Conservation (phyloP, 2,329 filamentous ascomycete genomes). For the Colletotrichum camelliae region DNA sequence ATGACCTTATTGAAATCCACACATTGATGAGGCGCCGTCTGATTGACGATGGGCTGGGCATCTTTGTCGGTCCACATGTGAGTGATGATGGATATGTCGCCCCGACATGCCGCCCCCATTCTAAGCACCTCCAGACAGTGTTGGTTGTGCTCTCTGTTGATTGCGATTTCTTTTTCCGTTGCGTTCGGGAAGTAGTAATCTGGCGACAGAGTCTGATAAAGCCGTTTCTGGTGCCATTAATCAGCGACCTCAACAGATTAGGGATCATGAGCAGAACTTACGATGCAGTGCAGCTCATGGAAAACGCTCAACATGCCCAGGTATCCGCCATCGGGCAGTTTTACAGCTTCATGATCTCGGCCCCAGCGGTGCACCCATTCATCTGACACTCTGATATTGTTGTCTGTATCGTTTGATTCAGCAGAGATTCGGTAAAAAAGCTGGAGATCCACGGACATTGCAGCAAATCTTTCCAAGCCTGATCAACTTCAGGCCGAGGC, state of each 20-base stretch:
- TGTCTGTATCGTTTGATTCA: not conserved
- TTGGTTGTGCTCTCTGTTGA: constrained; percentile 18
- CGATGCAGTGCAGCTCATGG: constrained; percentile 19
- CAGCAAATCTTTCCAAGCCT: constrained; percentile 16
- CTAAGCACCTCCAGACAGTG: constrained; percentile 19
- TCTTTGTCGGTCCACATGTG: constrained; percentile 22
- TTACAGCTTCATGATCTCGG: constrained; percentile 14
- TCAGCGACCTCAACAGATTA: not conserved
- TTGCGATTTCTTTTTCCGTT: not conserved
- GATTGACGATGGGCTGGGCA: constrained; percentile 17
- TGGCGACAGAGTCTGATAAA: constrained; percentile 14
- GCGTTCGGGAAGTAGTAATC: constrained; percentile 19
- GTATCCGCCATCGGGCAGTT: constrained; percentile 18
- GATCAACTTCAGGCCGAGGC: constrained; percentile 13
- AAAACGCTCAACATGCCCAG: constrained; percentile 20
- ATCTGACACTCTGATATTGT: constrained; percentile 17
- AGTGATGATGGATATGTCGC: constrained; percentile 19
- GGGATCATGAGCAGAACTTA: not conserved
- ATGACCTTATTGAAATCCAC: constrained; percentile 8
- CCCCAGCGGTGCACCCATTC: constrained; percentile 18
- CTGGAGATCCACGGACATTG: not conserved
- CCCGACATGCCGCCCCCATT: constrained; percentile 17
- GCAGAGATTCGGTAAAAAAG: not conserved
- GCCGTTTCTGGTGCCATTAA: not conserved
- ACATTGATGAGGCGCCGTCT: constrained; percentile 20